These are phyloP conservation scores for Chara braunii DNA, from an alignment of 139 green algal species.

Conservation along the genomic window DNA sequence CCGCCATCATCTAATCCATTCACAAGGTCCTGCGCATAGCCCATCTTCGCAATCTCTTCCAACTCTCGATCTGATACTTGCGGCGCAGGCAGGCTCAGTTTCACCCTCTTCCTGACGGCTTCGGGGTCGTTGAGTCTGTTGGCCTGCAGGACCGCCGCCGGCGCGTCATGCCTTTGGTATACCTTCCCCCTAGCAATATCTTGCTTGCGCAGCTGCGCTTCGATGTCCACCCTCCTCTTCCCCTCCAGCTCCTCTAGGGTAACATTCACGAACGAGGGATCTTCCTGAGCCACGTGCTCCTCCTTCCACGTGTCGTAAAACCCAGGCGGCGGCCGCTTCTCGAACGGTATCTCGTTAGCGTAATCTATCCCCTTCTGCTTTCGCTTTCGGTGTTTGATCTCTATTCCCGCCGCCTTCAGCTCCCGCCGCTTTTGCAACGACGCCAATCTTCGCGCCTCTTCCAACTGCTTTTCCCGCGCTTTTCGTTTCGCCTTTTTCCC, in stretches of 20 bases:
- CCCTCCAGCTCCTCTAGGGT: slow-evolving; percentile 88
- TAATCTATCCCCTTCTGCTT: slow-evolving; percentile 51
- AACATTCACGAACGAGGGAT: slow-evolving; percentile 67
- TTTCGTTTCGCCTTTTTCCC: slow-evolving; percentile 99
- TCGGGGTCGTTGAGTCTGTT: slow-evolving; percentile 62
- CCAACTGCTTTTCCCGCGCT: slow-evolving; percentile 90
- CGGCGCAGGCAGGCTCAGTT: slow-evolving; percentile 76
- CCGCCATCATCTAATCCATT: slow-evolving; percentile 58
- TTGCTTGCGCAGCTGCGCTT: slow-evolving; percentile 73
- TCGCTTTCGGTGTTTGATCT: slow-evolving; percentile 46
- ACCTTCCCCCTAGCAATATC: slow-evolving; percentile 73
- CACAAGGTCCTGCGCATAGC: slow-evolving; percentile 29
- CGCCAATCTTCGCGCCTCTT: slow-evolving; percentile 90
- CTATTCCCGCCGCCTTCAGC: slow-evolving; percentile 62
- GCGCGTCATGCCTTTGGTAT: slow-evolving; percentile 14
- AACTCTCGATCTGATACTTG: slow-evolving; percentile 81
- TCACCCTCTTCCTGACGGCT: slow-evolving; percentile 50
- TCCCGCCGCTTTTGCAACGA: slow-evolving; percentile 83
- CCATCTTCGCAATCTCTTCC: slow-evolving; percentile 73
- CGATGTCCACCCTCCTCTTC: slow-evolving; percentile 71
- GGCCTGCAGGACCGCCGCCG: slow-evolving; percentile 28
- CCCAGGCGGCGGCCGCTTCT: slow-evolving; percentile 71
- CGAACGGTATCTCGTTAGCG: slow-evolving; percentile 68
- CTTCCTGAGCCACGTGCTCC: slow-evolving; percentile 51
- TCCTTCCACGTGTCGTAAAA: slow-evolving; percentile 84